These are phyloP conservation scores for Chaetomium sp. DNA, from an alignment of 2,329 filamentous ascomycete genomes.

Conservation along the genomic window DNA sequence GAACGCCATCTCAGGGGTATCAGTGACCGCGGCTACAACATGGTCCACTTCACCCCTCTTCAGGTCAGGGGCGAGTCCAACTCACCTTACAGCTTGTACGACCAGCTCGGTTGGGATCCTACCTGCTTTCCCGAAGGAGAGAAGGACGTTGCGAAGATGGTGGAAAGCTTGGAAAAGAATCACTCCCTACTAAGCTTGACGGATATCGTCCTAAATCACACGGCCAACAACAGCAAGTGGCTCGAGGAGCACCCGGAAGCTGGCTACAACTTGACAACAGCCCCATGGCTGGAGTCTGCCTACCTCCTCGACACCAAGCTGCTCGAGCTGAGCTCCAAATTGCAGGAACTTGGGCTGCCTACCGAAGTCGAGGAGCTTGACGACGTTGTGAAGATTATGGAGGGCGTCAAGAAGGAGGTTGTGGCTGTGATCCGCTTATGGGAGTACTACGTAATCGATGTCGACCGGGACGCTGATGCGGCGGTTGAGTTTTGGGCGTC, in stretches of 20 bases:
- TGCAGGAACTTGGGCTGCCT: constrained; percentile 67
- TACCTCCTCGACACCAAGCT: constrained; percentile 55
- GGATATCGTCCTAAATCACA: constrained; percentile 97
- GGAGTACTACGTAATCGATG: constrained; percentile 87
- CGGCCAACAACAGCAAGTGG: constrained; percentile 92
- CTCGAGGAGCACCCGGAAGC: constrained; percentile 89
- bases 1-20: constrained; percentile 83
- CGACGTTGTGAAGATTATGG: constrained; percentile 76
- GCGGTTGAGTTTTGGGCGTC: constrained; percentile 66
- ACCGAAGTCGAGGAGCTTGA: constrained; percentile 62
- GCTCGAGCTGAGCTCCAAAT: constrained; percentile 68
- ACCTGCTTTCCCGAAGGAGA: constrained; percentile 78
- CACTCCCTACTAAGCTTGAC: constrained; percentile 83
- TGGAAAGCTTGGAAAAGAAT: constrained; percentile 74
- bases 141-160: constrained; percentile 68
- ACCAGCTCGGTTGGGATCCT: constrained; percentile 83
- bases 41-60: constrained; percentile 96
- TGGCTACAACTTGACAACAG: constrained; percentile 88
- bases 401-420: constrained; percentile 73
- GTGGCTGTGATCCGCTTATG: constrained; percentile 74
- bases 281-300: constrained; percentile 67
- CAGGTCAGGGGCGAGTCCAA: constrained; percentile 86
- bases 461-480: constrained; percentile 63
- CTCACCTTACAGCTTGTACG: constrained; percentile 93
- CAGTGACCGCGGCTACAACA: constrained; percentile 89